These are phyloP conservation scores for Ustilago curta DNA, from an alignment of 1,284 basidiomycete genomes.

Conservation along the genomic window DNA sequence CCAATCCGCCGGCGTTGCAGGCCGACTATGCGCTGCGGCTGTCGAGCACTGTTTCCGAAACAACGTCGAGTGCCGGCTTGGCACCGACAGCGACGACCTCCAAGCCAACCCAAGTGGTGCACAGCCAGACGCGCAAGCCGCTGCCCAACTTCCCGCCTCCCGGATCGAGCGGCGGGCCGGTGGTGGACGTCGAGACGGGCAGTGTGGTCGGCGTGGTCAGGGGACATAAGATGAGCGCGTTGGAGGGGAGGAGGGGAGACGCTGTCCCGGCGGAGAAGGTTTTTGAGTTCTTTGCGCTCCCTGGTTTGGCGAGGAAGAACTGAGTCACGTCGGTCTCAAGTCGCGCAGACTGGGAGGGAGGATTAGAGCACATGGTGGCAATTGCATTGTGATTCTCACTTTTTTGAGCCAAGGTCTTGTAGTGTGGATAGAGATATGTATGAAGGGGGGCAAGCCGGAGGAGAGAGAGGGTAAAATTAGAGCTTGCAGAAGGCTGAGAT, in stretches of 20 bases:
- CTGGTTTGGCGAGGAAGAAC: conserved; percentile 4
- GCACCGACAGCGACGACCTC: not conserved
- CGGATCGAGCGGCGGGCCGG: conserved; percentile 79
- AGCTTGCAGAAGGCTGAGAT: conserved; percentile 29
- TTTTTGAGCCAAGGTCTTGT: too few relatives aligned
- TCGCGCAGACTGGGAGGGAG: not conserved
- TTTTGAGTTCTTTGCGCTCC: conserved; percentile 71
- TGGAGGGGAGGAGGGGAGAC: conserved; percentile 77
- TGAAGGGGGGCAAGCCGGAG: not conserved
- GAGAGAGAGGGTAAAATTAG: not conserved
- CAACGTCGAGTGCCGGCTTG: not conserved
- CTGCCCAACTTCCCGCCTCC: conserved; percentile 73
- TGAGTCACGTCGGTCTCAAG: not conserved
- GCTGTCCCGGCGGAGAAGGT: conserved; percentile 79
- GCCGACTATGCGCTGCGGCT: conserved; percentile 30
- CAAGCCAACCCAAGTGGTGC: conserved; percentile 4
- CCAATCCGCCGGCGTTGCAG: conserved; percentile 55
- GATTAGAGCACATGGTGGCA: not conserved
- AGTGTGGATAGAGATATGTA: too few relatives aligned
- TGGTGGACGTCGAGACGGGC: conserved; percentile 76
- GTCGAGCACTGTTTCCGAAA: conserved; percentile 30
- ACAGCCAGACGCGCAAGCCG: conserved; percentile 31
- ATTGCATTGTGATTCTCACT: not conserved
- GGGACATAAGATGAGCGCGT: conserved; percentile 74
- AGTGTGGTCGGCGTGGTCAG: conserved; percentile 79